Conservation (phyloP, 305 asterid species). For the Euphrasia arctica region DNA sequence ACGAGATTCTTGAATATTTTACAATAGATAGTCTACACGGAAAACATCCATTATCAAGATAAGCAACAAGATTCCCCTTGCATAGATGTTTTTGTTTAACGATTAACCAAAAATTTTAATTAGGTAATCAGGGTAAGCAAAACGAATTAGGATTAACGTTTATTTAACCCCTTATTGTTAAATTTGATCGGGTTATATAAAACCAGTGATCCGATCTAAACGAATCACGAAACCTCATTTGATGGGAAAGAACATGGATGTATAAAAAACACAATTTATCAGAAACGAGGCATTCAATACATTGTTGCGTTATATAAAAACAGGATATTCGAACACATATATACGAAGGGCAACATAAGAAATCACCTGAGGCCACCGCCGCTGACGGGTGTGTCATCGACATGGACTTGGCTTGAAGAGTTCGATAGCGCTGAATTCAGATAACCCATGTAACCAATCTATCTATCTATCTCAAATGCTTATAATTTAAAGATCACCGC, state of each 20-base stretch:
- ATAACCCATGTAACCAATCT: slow-evolving; percentile 65
- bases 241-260: neutral
- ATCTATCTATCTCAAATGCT: slow-evolving; percentile 5
- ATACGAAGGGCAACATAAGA: slow-evolving; percentile 6
- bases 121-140: neutral
- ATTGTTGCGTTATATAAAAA: too few relatives aligned
- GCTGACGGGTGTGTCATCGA: slow-evolving; percentile 80
- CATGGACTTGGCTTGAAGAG: slow-evolving; percentile 57
- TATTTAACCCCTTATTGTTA: neutral
- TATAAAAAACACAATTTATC: neutral
- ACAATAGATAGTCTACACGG: too few relatives aligned
- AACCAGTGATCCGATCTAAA: neutral
- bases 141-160: neutral
- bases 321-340: slow-evolving; percentile 1
- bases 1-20: too few relatives aligned
- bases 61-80: too few relatives aligned
- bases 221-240: neutral
- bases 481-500: slow-evolving; percentile 8
- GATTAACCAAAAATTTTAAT: too few relatives aligned
- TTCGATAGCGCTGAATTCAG: slow-evolving; percentile 73
- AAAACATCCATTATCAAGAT: too few relatives aligned
- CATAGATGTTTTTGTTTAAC: too few relatives aligned
- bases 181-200: slow-evolving; percentile 16
- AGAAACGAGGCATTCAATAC: slow-evolving; percentile 1
- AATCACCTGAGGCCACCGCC: slow-evolving; percentile 90